These are phyloP conservation scores for Glarea lozoyensis DNA, from an alignment of 495 filamentous ascomycete genomes.

Conservation along the genomic window DNA sequence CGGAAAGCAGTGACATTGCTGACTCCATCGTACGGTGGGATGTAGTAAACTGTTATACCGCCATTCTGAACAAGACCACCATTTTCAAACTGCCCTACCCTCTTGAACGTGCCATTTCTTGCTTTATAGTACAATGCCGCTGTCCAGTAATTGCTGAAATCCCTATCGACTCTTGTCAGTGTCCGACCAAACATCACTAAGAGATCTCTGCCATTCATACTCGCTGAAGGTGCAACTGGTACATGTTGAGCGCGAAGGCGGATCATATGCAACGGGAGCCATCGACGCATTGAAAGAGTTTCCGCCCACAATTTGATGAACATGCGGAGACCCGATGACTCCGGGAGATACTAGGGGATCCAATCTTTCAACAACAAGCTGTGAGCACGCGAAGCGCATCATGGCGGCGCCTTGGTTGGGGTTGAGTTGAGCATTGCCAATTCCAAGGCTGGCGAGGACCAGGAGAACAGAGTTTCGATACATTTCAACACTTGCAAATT, in stretches of 20 bases:
- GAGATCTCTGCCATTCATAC: too few relatives aligned
- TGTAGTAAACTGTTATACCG: background rate
- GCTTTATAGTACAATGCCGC: conserved; percentile 52
- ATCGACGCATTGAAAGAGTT: conserved; percentile 52
- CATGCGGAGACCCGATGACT: conserved; percentile 36
- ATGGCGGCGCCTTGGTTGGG: too few relatives aligned
- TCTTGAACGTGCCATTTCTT: conserved; percentile 54
- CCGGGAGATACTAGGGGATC: conserved; percentile 57
- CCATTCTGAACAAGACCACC: conserved; percentile 47
- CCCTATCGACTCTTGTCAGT: too few relatives aligned
- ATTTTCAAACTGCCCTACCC: conserved; percentile 45
- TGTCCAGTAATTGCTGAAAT: conserved; percentile 65
- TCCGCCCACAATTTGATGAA: conserved; percentile 56
- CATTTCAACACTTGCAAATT: too few relatives aligned
- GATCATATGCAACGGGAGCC: conserved; percentile 28
- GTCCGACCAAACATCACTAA: too few relatives aligned
- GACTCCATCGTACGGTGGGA: background rate
- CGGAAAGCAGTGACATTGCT: conserved; percentile 40
- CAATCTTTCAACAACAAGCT: conserved; percentile 37
- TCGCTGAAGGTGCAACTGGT: conserved; percentile 48
- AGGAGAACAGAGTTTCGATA: too few relatives aligned
- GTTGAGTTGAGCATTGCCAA: too few relatives aligned
- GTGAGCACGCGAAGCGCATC: conserved; percentile 6
- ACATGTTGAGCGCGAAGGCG: conserved; percentile 46
- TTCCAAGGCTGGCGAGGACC: too few relatives aligned